Evolutionary conservation across 305 asterid species (phyloP), one percentile per base, ranked within the genome.

Genomic region (Rubia tinctorum): DNA sequence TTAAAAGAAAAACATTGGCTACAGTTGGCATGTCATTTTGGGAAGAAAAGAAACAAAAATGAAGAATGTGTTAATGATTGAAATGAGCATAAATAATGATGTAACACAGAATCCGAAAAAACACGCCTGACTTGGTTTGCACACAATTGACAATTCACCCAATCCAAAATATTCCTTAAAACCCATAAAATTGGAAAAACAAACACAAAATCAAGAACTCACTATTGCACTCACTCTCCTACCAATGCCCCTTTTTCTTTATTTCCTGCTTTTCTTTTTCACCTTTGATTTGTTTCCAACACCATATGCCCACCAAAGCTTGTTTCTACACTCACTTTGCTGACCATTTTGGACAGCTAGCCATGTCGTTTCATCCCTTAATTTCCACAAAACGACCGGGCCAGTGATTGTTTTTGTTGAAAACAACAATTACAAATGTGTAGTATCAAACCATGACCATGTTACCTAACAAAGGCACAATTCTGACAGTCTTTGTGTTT

Each of bases 231-330:
- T 55, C 45, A 70, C 65, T 55, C 62, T 10, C 10, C 10, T 9
- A 70, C 27, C 65, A 64, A 20, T 37, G 55, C 75, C 84, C 23
- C 90, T 84, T 82, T 82, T 84, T 80, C 91, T 88, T 89, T 87
- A 82, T 79, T 78, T 88, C 78, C 69, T 84, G 68, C 75, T 79
- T 80, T 87, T 87, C 87, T 66, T 83, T 72, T 74, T 93, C 34
- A 30, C 34, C 34, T 3, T 30, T 30, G 34, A 30, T 90, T 88
- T 90, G 86, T 75, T 82, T 75, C 5, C 74, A 72, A 80, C 86
- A 83, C 87, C 91, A 80, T 82, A 80, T 82, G 85, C 60, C 86
- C 80, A 80, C 87, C 80, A 82, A 82, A 81, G 82, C 85, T 79
- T 74, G 67, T 44, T 44, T 40, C 53, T 66, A 3, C 23, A 77